phyloP scores from a whole-genome alignment of 257 asterid species.

The Rubia yunnanensis region DNA sequence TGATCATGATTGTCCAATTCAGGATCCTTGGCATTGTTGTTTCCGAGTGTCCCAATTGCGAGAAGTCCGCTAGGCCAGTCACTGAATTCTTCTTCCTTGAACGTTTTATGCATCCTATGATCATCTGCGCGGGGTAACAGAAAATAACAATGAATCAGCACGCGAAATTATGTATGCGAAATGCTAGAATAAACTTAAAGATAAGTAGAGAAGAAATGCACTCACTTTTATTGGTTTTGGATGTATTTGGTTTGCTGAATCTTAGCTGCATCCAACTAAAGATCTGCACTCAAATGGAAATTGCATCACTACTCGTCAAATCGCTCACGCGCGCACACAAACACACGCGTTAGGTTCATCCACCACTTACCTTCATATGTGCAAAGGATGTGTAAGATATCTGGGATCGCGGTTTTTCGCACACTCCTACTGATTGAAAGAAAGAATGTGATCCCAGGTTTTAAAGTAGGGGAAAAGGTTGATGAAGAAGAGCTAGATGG shows the following conservation, averaged over 20 bases:
- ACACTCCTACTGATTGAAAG: conserved; percentile 24
- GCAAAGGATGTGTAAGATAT: not conserved
- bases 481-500: not conserved
- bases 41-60: conserved; percentile 83
- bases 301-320: not conserved
- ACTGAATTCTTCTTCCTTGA: conserved; percentile 62
- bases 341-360: not conserved
- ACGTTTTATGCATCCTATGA: conserved; percentile 16
- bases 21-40: conserved; percentile 19
- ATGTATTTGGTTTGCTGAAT: conserved; percentile 16
- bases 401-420: not conserved
- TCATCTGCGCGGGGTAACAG: not conserved
- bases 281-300: conserved; percentile 34
- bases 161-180: not conserved
- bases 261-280: conserved; percentile 58
- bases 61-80: conserved; percentile 73
- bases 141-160: not conserved
- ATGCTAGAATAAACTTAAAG: not conserved
- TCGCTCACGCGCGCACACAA: not conserved
- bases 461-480: conserved; percentile 18
- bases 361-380: conserved; percentile 49
- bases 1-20: conserved; percentile 22
- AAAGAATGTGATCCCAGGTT: not conserved
- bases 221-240: conserved; percentile 34
- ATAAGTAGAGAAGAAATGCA: not conserved